Conservation (phyloP, 805 yeast species). For the Zygoascus bituminiphila region DNA sequence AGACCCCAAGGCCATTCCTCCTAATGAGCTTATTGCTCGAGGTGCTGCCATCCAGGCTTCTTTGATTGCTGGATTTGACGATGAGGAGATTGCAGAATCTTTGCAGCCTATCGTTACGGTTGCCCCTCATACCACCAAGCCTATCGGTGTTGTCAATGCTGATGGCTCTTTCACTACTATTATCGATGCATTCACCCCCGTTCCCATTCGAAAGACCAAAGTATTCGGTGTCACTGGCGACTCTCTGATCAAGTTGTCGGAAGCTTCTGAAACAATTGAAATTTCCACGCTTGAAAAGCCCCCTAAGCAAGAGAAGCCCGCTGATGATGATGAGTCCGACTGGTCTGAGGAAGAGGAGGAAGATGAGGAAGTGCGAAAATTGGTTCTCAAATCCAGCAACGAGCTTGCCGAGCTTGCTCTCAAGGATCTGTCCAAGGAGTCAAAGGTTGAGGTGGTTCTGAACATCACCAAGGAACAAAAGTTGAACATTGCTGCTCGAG, state of each 20-base stretch:
- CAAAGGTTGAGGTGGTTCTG: slow-evolving; percentile 54
- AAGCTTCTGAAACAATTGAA: slow-evolving; percentile 76
- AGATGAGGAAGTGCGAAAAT: slow-evolving; percentile 77
- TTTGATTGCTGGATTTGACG: slow-evolving; percentile 65
- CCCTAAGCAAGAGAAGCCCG: slow-evolving; percentile 38
- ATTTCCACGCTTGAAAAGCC: slow-evolving; percentile 68
- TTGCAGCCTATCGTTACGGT: slow-evolving; percentile 75
- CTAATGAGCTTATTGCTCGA: slow-evolving; percentile 81
- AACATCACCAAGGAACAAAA: slow-evolving; percentile 59
- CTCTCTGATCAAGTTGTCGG: slow-evolving; percentile 63
- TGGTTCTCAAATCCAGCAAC: slow-evolving; percentile 62
- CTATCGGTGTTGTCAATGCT: slow-evolving; percentile 75
- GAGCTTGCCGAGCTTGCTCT: slow-evolving; percentile 72
- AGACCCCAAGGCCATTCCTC: slow-evolving; percentile 73
- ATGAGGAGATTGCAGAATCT: slow-evolving; percentile 78
- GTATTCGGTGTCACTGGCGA: slow-evolving; percentile 53
- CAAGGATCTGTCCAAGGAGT: slow-evolving; percentile 55
- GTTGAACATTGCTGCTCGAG: slow-evolving; percentile 51
- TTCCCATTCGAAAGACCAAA: slow-evolving; percentile 76
- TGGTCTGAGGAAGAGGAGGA: slow-evolving; percentile 66
- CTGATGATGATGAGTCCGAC: slow-evolving; percentile 42
- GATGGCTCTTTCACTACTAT: slow-evolving; percentile 52
- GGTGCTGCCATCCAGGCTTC: slow-evolving; percentile 98
- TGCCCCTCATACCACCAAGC: slow-evolving; percentile 77
- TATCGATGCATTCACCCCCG: slow-evolving; percentile 75